A percentile compares a stretch with the other conserved stretches of the same genome.
phyloP scores from a whole-genome alignment of 2,329 filamentous ascomycete genomes.

The Amauroascus niger region DNA sequence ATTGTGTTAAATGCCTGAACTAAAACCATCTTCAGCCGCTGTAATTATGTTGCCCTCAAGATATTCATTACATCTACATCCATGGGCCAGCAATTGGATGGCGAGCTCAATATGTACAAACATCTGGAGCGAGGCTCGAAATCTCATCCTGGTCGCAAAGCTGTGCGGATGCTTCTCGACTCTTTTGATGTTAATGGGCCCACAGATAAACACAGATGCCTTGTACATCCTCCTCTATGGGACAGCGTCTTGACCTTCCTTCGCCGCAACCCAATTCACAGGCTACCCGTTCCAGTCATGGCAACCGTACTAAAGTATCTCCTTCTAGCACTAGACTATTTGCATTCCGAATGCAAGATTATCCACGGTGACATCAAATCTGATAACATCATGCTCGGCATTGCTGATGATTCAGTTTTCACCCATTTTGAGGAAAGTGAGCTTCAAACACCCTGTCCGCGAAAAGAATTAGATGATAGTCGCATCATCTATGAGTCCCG shows the following conservation, averaged over 20 bases:
- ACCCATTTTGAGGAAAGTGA: slow-evolving; percentile 22
- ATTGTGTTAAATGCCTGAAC: slow-evolving; percentile 10
- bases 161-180: slow-evolving; percentile 25
- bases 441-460: slow-evolving; percentile 18
- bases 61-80: slow-evolving; percentile 24
- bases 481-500: slow-evolving; percentile 23
- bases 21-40: slow-evolving; percentile 16
- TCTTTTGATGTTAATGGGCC: slow-evolving; percentile 23
- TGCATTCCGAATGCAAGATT: slow-evolving; percentile 37
- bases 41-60: slow-evolving; percentile 27
- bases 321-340: slow-evolving; percentile 22
- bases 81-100: slow-evolving; percentile 24
- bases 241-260: slow-evolving; percentile 16
- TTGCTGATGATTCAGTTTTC: slow-evolving; percentile 23
- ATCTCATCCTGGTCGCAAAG: slow-evolving; percentile 25
- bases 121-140: slow-evolving; percentile 25
- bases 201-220: slow-evolving; percentile 19
- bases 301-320: slow-evolving; percentile 11
- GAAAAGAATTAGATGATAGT: slow-evolving; percentile 19
- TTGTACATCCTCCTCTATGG: slow-evolving; percentile 21
- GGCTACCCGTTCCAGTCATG: slow-evolving; percentile 14
- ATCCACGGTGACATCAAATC: slow-evolving; percentile 21
- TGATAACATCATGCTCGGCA: slow-evolving; percentile 24
- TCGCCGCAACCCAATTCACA: slow-evolving; percentile 14
- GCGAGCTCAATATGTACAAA: slow-evolving; percentile 39